A percentile compares a stretch with the other conserved stretches of the same genome.
These are phyloP conservation scores for Lachancea meyersii DNA, from an alignment of 805 yeast species.

Conservation along the genomic window DNA sequence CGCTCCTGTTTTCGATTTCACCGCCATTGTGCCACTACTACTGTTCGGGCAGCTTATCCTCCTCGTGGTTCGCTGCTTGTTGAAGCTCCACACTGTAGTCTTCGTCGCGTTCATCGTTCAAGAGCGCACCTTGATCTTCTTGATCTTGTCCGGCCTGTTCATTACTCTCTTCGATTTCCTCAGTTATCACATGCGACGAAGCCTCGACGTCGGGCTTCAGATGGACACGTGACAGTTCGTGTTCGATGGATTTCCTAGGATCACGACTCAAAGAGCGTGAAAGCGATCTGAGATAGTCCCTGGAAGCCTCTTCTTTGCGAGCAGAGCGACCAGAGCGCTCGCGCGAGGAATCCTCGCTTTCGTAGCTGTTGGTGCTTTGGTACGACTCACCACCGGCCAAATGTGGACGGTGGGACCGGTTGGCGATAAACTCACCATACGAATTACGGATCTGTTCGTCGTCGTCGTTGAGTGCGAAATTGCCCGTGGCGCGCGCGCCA, in stretches of 20 bases:
- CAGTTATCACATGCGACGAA: conserved; percentile 24
- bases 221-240: conserved; percentile 16
- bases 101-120: conserved; percentile 22
- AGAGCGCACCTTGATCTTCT: conserved; percentile 16
- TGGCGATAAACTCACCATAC: conserved; percentile 26
- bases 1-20: conserved; percentile 14
- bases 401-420: conserved; percentile 43
- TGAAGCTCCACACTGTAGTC: conserved; percentile 14
- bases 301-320: conserved; percentile 28
- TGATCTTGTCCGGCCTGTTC: too few relatives aligned
- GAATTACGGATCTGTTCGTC: conserved; percentile 25
- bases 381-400: conserved; percentile 75
- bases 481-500: neutral
- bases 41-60: neutral
- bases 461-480: conserved; percentile 5
- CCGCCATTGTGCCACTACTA: conserved; percentile 1
- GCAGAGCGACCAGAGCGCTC: conserved; percentile 21
- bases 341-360: conserved; percentile 11
- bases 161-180: conserved; percentile 14
- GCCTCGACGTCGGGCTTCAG: conserved; percentile 16
- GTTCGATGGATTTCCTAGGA: conserved; percentile 8
- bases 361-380: conserved; percentile 48
- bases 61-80: conserved; percentile 10
- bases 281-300: conserved; percentile 50
- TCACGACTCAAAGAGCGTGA: conserved; percentile 29